phyloP scores from a whole-genome alignment of 208 protist species.

The Leishmania turanica region DNA sequence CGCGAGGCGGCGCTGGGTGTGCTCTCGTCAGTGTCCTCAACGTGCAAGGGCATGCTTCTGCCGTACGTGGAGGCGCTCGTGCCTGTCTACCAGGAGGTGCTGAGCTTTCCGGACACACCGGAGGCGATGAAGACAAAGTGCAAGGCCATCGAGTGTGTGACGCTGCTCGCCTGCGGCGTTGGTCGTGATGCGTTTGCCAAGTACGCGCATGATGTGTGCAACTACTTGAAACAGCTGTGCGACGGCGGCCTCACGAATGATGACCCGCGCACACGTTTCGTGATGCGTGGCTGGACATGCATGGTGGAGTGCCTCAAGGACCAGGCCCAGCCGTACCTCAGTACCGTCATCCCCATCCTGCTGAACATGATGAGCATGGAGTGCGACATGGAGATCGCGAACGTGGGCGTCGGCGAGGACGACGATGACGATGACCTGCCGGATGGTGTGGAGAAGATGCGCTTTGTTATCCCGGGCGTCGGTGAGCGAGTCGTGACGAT shows the following conservation, averaged over 20 bases:
- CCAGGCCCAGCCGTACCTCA: conserved; percentile 76
- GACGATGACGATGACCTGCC: conserved; percentile 51
- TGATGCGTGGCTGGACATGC: conserved; percentile 89
- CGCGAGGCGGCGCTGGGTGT: conserved; percentile 67
- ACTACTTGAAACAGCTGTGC: conserved; percentile 62
- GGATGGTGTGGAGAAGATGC: conserved; percentile 51
- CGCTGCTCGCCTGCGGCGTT: conserved; percentile 79
- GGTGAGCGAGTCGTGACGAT: conserved; percentile 77
- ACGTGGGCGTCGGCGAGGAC: conserved; percentile 67
- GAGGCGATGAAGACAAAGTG: conserved; percentile 74
- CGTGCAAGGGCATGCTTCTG: conserved; percentile 51
- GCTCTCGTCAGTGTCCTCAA: conserved; percentile 74
- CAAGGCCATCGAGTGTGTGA: conserved; percentile 88
- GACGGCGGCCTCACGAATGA: conserved; percentile 51
- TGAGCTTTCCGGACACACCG: conserved; percentile 64
- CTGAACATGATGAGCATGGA: conserved; percentile 75
- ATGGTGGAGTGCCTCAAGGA: conserved; percentile 88
- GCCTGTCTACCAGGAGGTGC: conserved; percentile 73
- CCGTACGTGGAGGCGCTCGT: conserved; percentile 72
- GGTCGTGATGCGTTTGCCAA: conserved; percentile 72
- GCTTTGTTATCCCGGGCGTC: conserved; percentile 71
- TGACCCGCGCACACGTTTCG: conserved; percentile 71
- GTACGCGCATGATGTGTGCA: conserved; percentile 73
- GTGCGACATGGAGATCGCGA: conserved; percentile 68
- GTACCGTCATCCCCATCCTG: conserved; percentile 71